These are phyloP conservation scores for Wolfiporia cocos DNA, from an alignment of 1,284 basidiomycete genomes.

Conservation along the genomic window DNA sequence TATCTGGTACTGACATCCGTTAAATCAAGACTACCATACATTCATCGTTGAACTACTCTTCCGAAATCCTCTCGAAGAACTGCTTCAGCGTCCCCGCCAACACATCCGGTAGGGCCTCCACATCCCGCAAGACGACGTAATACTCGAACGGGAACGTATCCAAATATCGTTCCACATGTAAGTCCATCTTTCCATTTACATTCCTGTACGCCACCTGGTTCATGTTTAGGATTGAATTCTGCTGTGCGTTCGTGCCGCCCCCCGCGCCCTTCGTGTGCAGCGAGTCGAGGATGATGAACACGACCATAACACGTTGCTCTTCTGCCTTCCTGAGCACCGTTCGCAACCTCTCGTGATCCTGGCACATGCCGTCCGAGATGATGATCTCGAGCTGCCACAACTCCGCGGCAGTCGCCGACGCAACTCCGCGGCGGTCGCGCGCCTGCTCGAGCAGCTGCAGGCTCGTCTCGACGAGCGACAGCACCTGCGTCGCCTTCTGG, in stretches of 20 bases:
- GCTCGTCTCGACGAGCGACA: slow-evolving; percentile 80
- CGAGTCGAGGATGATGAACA: slow-evolving; percentile 95
- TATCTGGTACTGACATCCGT: no score
- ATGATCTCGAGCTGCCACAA: slow-evolving; percentile 99
- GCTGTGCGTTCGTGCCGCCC: slow-evolving; percentile 18
- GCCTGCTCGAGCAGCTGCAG: slow-evolving; percentile 74
- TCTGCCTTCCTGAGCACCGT: slow-evolving; percentile 81
- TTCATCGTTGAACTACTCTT: slow-evolving; percentile 47
- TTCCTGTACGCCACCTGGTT: slow-evolving; percentile 86
- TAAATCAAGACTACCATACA: no score
- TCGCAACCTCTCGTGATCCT: slow-evolving; percentile 86
- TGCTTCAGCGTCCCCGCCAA: slow-evolving; percentile 90
- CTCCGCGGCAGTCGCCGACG: slow-evolving; percentile 66
- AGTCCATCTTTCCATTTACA: slow-evolving; percentile 82
- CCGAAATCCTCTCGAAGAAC: slow-evolving; percentile 80
- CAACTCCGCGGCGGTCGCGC: slow-evolving; percentile 56
- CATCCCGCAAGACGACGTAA: slow-evolving; percentile 88
- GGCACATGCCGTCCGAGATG: slow-evolving; percentile 97
- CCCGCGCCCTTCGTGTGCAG: slow-evolving; percentile 38
- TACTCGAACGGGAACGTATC: slow-evolving; percentile 99
- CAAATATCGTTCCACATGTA: slow-evolving; percentile 87
- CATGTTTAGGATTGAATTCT: slow-evolving; percentile 89
- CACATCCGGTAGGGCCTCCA: slow-evolving; percentile 90
- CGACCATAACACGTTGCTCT: slow-evolving; percentile 92
- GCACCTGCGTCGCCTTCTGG: slow-evolving; percentile 89